Evolutionary conservation across 768 basidiomycete genomes (phyloP), one percentile per base, ranked within the genome.

Genomic region (Serendipita sp.): DNA sequence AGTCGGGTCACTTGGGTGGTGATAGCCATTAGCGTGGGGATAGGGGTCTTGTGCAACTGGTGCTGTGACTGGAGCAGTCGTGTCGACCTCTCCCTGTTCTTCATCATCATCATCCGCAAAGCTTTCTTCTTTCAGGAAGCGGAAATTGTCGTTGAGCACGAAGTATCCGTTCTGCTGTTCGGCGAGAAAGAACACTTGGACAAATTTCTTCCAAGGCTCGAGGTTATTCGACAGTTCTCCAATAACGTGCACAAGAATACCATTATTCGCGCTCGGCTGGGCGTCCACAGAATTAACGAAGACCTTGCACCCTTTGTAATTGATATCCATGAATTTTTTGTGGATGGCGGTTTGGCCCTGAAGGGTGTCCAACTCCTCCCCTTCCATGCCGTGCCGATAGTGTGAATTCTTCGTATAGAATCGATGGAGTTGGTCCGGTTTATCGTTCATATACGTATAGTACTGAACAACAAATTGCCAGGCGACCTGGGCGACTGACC

Each of bases 391-490:
- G 76, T 98, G 96, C 75, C 89, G 87, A 77, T 97, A 94, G 69
- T 94, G 96, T 56, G 93, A 96, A 72, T 83, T 83, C 84, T 97
- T 97, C 74, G 87, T 96, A 81, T 98, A 98, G 80, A 98, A 98
- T 77, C 92, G 93, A 77, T 99, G 96, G 70, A 98, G 83, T 75
- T 92, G 89, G 77, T 89, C 80, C 72, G 95, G 95, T 68, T 93
- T 86, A 78, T 96, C 93, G 84, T 98, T 96, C 75, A 99, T 88
- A 80, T 90, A 95, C 71, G 90, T 95, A 79, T 99, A 99, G 79
- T 98, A 98, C 77, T 99, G 94, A 58, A 92, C 91, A 70, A 96
- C 93, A 78, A 97, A 97, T 77, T 97, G 93, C 92, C 93, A 97
- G 77, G 94, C 93, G 73, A 97, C 94, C 79, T 96, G 91, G 70